Base-by-base conservation (phyloP, 306 rosid species). In the Vachellia collinsii region DNA sequence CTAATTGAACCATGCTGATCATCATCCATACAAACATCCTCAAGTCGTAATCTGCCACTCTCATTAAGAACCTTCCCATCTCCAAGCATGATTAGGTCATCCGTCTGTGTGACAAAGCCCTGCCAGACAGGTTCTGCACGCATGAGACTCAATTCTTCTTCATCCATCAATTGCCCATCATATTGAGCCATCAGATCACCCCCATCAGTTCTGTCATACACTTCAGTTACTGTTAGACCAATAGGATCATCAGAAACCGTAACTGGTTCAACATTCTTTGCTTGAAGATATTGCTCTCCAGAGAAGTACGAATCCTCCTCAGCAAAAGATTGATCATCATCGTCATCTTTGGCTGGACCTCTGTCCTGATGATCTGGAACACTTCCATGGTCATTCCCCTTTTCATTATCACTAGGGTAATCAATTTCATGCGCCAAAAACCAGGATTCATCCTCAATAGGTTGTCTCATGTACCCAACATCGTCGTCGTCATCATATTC, bases 361-460 rank as follows among this genome's bases (percentile, higher is more conserved):
- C 93, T 85, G 65, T 88, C 97, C 81, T 87, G 94, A 16, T 75
- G 87, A 87, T 93, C 97, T 71, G 91, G 94, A 74, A 89, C 94
- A 82, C 89, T 91, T 77, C 92, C 97, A 83, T 86, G 90, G 66
- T 88, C 97, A 43, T 89, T 87, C 44, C 92, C 97, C 78, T 93
- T 93, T 70, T 93, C 97, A 69, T 91, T 93, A 84, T 93, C 97
- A 82, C 97, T 93, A 56, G 97, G 97, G 78, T 93, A 93, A 85
- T 93, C 97, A 59, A 93, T 89, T 85, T 93, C 97, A 79, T 93
- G 97, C 3, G 94, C 97, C 86, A 93, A 82, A 83, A 93, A 93
- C 97, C 97, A 93, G 68, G 94, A 77, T 81, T 93, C 97, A 59
- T 93, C 97, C 89, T 93, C 97, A 80, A 93, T 93, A 48, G 97